Percentiles rank a stretch among this genome's conserved stretches.
Evolutionary conservation across 2,329 filamentous ascomycete species (phyloP).

Genomic region (Trichoderma atroviride): DNA sequence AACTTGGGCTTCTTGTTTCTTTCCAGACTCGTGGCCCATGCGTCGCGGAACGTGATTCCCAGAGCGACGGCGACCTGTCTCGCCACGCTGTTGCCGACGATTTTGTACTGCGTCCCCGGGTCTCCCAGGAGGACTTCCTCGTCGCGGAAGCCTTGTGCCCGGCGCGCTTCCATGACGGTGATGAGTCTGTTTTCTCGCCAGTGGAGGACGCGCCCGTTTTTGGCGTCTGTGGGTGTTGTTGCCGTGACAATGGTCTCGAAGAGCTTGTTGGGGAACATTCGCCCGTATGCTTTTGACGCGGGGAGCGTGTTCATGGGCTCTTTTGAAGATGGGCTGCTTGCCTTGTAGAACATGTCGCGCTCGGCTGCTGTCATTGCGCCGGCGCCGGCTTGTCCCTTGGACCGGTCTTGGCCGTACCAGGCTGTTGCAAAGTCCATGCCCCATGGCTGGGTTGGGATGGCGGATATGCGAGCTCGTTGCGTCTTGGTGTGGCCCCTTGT

Average conservation of each 20-base stretch:
- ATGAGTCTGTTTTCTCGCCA: constrained; percentile 65
- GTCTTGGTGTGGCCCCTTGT: constrained; percentile 43
- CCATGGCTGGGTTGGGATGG: constrained; percentile 62
- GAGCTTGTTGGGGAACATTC: constrained; percentile 55
- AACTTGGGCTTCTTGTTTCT: not conserved
- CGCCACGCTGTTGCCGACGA: constrained; percentile 78
- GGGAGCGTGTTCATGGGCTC: constrained; percentile 38
- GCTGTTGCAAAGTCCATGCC: constrained; percentile 56
- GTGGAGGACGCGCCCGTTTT: constrained; percentile 61
- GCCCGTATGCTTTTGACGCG: constrained; percentile 52
- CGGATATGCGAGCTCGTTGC: constrained; percentile 51
- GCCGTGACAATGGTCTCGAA: constrained; percentile 66
- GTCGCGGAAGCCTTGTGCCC: constrained; percentile 72
- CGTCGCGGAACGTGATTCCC: constrained; percentile 65
- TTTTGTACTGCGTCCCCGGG: constrained; percentile 58
- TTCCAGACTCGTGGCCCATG: constrained; percentile 40
- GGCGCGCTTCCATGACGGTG: constrained; percentile 66
- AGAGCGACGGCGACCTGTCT: constrained; percentile 67
- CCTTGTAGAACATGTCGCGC: constrained; percentile 42
- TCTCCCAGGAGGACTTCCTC: constrained; percentile 68
- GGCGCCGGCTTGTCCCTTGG: constrained; percentile 30
- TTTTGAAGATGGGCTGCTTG: not conserved
- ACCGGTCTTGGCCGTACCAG: constrained; percentile 41
- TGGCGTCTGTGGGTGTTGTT: constrained; percentile 54
- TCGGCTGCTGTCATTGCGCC: constrained; percentile 45